These are phyloP conservation scores for Penicillium daleae DNA, from an alignment of 495 filamentous ascomycete species.

Conservation along the genomic window DNA sequence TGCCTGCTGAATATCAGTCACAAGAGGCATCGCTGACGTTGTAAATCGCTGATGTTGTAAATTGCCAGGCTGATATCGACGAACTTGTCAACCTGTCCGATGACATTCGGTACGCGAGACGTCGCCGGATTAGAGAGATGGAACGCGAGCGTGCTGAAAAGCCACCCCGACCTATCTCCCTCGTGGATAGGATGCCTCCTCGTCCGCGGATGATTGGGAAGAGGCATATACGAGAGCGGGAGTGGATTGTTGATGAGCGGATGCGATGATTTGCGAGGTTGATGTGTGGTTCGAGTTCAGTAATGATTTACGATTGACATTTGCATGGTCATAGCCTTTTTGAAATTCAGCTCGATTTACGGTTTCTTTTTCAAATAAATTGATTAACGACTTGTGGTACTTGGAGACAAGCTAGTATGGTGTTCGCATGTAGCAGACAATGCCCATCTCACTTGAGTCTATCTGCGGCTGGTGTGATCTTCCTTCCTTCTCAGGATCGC, in stretches of 20 bases:
- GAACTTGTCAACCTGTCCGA: constrained; percentile 80
- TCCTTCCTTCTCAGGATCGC: no score
- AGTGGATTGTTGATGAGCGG: constrained; percentile 26
- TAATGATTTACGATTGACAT: constrained; percentile 4
- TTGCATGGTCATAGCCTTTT: background rate
- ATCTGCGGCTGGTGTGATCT: background rate
- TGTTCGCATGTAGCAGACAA: background rate
- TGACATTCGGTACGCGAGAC: constrained; percentile 75
- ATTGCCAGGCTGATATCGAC: constrained; percentile 81
- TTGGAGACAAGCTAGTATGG: no score
- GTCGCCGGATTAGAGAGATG: constrained; percentile 77
- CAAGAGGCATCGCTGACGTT: constrained; percentile 18
- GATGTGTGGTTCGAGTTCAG: background rate
- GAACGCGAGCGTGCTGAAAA: constrained; percentile 70
- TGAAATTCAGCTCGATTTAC: no score
- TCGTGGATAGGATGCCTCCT: constrained; percentile 22
- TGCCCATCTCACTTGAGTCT: background rate
- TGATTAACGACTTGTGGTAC: no score
- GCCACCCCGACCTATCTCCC: constrained; percentile 20
- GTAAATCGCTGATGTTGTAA: background rate
- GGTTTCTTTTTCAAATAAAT: no score
- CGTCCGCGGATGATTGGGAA: constrained; percentile 19
- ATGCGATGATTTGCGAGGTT: background rate
- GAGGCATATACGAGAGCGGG: constrained; percentile 28
- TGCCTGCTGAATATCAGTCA: background rate